Conservation (phyloP, 2,329 filamentous ascomycete species). For the Monilinia laxa region DNA sequence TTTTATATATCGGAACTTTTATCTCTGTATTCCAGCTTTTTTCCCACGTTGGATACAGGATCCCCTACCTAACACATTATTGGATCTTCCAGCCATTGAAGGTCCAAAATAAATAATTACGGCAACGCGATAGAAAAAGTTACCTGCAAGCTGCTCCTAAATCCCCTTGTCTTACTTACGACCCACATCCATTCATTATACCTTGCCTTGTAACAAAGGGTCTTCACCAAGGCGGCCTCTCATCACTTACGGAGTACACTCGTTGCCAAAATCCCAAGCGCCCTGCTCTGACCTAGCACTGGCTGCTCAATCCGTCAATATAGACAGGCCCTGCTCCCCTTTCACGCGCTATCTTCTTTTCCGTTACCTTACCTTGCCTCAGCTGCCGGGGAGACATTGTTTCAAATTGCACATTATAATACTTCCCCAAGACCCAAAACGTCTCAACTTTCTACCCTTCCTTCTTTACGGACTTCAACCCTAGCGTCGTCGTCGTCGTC, state of each 20-base stretch:
- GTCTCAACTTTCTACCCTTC: constrained; percentile 25
- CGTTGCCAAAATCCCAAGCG: constrained; percentile 24
- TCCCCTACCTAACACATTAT: background rate
- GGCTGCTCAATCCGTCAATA: constrained; percentile 24
- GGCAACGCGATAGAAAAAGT: constrained; percentile 10
- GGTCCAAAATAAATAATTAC: constrained; percentile 4
- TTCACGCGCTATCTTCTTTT: constrained; percentile 31
- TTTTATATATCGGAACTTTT: constrained; percentile 19
- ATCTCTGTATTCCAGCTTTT: constrained; percentile 9
- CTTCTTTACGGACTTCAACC: constrained; percentile 31
- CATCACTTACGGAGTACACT: constrained; percentile 18
- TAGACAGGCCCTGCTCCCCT: constrained; percentile 27
- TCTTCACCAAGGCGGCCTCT: constrained; percentile 20
- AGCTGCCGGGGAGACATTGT: constrained; percentile 28
- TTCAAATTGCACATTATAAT: constrained; percentile 37
- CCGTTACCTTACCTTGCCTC: constrained; percentile 21
- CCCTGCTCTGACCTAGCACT: constrained; percentile 22
- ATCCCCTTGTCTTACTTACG: constrained; percentile 15
- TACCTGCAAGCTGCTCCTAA: background rate
- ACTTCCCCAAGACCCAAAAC: constrained; percentile 30
- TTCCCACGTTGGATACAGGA: constrained; percentile 12
- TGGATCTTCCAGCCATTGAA: constrained; percentile 5
- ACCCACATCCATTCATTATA: constrained; percentile 15
- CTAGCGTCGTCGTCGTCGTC: constrained; percentile 32
- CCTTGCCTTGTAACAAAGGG: constrained; percentile 10